phyloP scores from a whole-genome alignment of 2,329 filamentous ascomycete species.

The Scortechinia acanthostroma region DNA sequence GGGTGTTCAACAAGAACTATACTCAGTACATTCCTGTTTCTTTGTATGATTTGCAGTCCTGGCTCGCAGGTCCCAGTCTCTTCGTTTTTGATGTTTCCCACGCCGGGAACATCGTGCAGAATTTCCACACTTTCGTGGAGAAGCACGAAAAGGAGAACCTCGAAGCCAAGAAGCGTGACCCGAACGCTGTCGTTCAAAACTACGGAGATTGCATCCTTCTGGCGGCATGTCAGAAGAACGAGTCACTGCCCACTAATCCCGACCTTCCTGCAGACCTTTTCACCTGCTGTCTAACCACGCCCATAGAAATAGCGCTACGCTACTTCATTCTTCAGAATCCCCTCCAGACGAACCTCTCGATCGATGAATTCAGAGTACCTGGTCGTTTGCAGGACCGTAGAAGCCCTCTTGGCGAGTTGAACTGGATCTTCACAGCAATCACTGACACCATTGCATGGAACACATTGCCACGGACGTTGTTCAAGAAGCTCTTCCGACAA shows the following conservation, averaged over 20 bases:
- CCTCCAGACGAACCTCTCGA: conserved; percentile 54
- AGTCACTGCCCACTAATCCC: conserved; percentile 91
- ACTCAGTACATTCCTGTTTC: conserved; percentile 98
- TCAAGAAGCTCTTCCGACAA: conserved; percentile 94
- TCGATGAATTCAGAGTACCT: conserved; percentile 81
- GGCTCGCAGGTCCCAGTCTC: conserved; percentile 89
- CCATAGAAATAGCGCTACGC: conserved; percentile 92
- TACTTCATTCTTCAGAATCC: conserved; percentile 96
- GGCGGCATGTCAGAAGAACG: conserved; percentile 81
- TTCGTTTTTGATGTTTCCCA: conserved; percentile 98
- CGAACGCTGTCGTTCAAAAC: conserved; percentile 73
- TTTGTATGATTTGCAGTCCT: conserved; percentile 87
- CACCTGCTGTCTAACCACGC: conserved; percentile 89
- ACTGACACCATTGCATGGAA: conserved; percentile 99
- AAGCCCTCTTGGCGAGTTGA: conserved; percentile 89
- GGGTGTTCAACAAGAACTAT: conserved; percentile 98
- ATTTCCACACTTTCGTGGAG: conserved; percentile 88
- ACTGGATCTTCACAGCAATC: conserved; percentile 99
- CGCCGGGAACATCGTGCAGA: conserved; percentile 87
- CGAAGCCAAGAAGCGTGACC: conserved; percentile 69
- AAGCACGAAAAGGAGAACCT: conserved; percentile 88
- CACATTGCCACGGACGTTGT: conserved; percentile 78
- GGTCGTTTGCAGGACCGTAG: conserved; percentile 86
- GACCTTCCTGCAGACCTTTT: conserved; percentile 90
- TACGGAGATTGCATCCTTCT: conserved; percentile 74